phyloP scores from a whole-genome alignment of 495 filamentous ascomycete genomes.

The Chaetomium fimeti region DNA sequence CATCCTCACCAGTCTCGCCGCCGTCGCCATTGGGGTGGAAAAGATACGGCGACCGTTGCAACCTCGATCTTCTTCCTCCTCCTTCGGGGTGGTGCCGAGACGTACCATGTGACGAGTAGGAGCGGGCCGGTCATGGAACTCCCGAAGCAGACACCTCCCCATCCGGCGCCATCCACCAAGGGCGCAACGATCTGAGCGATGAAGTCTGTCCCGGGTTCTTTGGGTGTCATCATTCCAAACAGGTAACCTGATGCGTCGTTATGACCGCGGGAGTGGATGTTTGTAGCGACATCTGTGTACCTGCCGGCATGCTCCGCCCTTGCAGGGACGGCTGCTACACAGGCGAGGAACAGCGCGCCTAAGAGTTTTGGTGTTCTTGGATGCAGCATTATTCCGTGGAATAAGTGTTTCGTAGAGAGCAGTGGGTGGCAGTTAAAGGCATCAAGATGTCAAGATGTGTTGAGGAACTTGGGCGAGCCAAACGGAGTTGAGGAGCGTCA shows the following conservation, averaged over 20 bases:
- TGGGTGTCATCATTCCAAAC: constrained; percentile 34
- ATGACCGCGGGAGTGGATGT: constrained; percentile 32
- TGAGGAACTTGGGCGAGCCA: no score
- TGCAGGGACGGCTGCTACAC: neutral
- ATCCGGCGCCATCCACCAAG: constrained; percentile 25
- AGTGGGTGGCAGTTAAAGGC: neutral
- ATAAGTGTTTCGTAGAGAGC: neutral
- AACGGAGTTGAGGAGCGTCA: no score
- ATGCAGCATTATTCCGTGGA: neutral
- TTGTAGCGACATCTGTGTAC: constrained; percentile 33
- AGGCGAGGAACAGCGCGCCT: neutral
- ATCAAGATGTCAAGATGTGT: no score
- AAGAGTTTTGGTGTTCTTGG: neutral
- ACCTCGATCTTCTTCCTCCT: no score
- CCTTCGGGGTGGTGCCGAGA: neutral
- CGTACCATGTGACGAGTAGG: constrained; percentile 28
- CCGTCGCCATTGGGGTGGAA: no score
- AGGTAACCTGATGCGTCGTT: constrained; percentile 22
- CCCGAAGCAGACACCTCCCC: constrained; percentile 31
- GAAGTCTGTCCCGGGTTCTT: constrained; percentile 26
- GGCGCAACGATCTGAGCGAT: constrained; percentile 34
- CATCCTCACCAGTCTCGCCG: no score
- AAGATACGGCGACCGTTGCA: no score
- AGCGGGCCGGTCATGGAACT: constrained; percentile 26
- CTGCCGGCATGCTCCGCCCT: constrained; percentile 30